phyloP scores from a whole-genome alignment of 1,284 basidiomycete genomes.

The Ustilago curta region DNA sequence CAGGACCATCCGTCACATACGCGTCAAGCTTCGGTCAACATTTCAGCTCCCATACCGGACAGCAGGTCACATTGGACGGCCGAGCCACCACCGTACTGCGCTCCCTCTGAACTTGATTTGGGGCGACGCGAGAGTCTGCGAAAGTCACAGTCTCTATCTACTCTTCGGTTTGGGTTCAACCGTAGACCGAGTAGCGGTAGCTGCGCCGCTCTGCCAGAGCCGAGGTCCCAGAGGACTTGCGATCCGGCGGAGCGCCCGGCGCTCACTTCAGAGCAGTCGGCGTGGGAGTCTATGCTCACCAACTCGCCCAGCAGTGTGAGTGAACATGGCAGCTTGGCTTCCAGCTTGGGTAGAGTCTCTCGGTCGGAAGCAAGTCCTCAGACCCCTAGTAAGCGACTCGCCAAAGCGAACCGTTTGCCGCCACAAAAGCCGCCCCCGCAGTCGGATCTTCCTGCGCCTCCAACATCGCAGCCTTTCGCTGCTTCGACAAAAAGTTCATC shows the following conservation, averaged over 20 bases:
- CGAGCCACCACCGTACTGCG: conserved; percentile 23
- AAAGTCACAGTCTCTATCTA: conserved; percentile 29
- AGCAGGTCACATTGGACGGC: neutral
- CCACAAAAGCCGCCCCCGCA: conserved; percentile 49
- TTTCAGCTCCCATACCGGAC: neutral
- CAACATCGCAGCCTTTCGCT: neutral
- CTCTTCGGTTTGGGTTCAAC: conserved; percentile 16
- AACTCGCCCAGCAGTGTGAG: conserved; percentile 12
- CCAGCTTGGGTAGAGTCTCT: neutral
- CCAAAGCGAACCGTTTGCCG: conserved; percentile 24
- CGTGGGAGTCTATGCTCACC: conserved; percentile 17
- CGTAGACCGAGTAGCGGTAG: conserved; percentile 6
- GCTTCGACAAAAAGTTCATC: neutral
- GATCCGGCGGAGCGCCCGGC: neutral
- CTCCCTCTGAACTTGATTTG: neutral
- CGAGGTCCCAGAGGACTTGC: neutral
- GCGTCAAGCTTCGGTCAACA: conserved; percentile 2
- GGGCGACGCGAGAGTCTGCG: conserved; percentile 8
- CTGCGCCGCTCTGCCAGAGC: neutral
- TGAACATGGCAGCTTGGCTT: conserved; percentile 13
- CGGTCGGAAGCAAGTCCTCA: neutral
- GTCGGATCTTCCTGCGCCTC: conserved; percentile 21
- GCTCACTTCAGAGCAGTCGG: neutral
- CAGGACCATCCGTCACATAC: neutral
- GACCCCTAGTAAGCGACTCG: conserved; percentile 8